These are phyloP conservation scores for Diplodia sapinea DNA, from an alignment of 2,329 filamentous ascomycete species.

Conservation along the genomic window DNA sequence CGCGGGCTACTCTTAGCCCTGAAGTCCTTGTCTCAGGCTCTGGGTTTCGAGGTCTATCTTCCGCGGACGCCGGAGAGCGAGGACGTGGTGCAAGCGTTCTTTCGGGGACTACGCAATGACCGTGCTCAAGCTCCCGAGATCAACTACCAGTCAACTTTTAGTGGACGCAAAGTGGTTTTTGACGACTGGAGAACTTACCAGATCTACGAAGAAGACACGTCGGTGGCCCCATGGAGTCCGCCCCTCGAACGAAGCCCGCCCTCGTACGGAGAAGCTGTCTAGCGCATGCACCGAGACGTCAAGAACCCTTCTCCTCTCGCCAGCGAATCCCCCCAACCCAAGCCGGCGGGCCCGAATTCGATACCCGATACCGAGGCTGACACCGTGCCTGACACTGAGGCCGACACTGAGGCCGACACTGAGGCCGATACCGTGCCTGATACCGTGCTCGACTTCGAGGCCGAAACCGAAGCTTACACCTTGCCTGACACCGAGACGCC, in stretches of 20 bases:
- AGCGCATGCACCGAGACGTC: neutral
- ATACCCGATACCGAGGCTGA: too few relatives aligned
- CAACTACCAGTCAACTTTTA: neutral
- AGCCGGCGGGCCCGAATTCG: too few relatives aligned
- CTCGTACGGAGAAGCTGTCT: neutral
- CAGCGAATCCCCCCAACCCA: too few relatives aligned
- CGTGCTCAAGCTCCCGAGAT: neutral
- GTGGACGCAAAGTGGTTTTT: neutral
- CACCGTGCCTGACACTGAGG: too few relatives aligned
- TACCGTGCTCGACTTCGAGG: too few relatives aligned
- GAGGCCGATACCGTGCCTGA: too few relatives aligned
- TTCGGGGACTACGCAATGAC: neutral
- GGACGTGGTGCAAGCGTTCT: neutral
- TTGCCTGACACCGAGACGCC: too few relatives aligned
- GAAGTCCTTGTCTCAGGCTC: conserved; percentile 6
- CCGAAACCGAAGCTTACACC: too few relatives aligned
- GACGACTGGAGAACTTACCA: neutral
- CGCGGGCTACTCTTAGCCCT: neutral
- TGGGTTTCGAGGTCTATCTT: neutral
- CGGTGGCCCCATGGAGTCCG: neutral
- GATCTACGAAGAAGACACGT: neutral
- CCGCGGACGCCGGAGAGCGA: neutral
- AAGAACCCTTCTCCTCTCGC: neutral
- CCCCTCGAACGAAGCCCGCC: neutral
- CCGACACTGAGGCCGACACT: too few relatives aligned